Evolutionary conservation across 2,329 filamentous ascomycete species (phyloP).

Genomic region (Pseudonectria buxi): DNA sequence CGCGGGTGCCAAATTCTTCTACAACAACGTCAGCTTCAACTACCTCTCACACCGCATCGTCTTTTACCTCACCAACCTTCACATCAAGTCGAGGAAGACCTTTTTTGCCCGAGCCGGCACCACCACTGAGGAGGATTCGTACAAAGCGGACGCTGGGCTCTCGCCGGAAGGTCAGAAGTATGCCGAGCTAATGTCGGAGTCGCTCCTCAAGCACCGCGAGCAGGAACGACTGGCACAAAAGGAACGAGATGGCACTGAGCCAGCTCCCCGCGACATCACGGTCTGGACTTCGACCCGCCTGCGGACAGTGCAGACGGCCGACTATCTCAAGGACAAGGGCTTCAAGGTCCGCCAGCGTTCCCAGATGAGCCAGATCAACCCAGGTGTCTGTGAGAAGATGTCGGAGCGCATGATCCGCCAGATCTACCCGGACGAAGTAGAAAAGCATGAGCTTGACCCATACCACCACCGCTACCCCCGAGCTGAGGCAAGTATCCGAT

Average conservation of each 20-base stretch:
- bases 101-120: constrained; percentile 89
- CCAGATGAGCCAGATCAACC: constrained; percentile 96
- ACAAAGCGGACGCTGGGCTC: constrained; percentile 82
- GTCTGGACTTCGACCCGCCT: constrained; percentile 94
- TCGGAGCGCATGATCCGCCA: constrained; percentile 73
- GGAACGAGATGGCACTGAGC: constrained; percentile 58
- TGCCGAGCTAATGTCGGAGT: constrained; percentile 77
- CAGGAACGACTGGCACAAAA: constrained; percentile 67
- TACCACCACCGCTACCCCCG: constrained; percentile 96
- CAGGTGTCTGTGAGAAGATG: constrained; percentile 91
- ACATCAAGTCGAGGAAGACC: constrained; percentile 90
- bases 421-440: constrained; percentile 83
- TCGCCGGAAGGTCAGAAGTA: constrained; percentile 77
- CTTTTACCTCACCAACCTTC: constrained; percentile 94
- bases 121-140: constrained; percentile 81
- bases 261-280: constrained; percentile 70
- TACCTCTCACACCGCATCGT: constrained; percentile 96
- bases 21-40: constrained; percentile 95
- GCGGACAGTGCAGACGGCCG: constrained; percentile 83
- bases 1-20: constrained; percentile 82
- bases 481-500: constrained; percentile 60
- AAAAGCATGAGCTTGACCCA: constrained; percentile 87
- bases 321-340: constrained; percentile 69
- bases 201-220: constrained; percentile 75
- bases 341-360: constrained; percentile 86